Evolutionary conservation across 352 stramenopile genomes (phyloP), one percentile per base, ranked within the genome.

Genomic region (Globisporangium cystogenes): DNA sequence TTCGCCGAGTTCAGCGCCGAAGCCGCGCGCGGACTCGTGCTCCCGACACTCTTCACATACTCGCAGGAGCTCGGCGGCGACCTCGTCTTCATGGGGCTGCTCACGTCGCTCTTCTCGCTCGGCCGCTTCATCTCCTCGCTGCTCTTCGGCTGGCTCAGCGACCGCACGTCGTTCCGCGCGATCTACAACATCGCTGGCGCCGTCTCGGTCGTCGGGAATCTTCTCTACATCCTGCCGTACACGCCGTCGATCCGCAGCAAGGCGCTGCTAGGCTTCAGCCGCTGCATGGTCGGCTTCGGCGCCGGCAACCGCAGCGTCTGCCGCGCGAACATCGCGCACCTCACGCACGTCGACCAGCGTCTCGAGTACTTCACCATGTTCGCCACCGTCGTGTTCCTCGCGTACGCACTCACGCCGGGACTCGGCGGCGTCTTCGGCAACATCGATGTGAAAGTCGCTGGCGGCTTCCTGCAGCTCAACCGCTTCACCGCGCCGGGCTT

Each of bases 31-130:
- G 80, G 80, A 7, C 43, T 91, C 7, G 74, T 87, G 5, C 57
- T 91, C 24, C 68, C 80, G 39, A 89, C 80, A 35, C 59, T 91
- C 27, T 91, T 87, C 47, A 70, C 64, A 6, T 91, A 91, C 52
- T 59, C 69, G 7, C 48, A 85, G 48, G 58, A 64, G 33, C 64
- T 91, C n/a, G 77, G 70, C 7, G 76, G 75, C 5, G 76, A 76
- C 15, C 50, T 91, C 50, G 58, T 60, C 49, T 74, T 78, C 49
- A 72, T 87, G 53, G 75, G 65, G 0, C 44, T 87, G 14, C 60
- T 88, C 27, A 91, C 75, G 26, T 72, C 80, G 10, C 46, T 91
- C 8, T 91, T 89, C 59, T 79, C 61, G 18, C 58, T 82, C 35
- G 81, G 77, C 0, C 58, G 77, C 15, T 78, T 89, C 50, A 63